Base-by-base conservation (phyloP, 179 eudicot species). In the Silene coronaria region DNA sequence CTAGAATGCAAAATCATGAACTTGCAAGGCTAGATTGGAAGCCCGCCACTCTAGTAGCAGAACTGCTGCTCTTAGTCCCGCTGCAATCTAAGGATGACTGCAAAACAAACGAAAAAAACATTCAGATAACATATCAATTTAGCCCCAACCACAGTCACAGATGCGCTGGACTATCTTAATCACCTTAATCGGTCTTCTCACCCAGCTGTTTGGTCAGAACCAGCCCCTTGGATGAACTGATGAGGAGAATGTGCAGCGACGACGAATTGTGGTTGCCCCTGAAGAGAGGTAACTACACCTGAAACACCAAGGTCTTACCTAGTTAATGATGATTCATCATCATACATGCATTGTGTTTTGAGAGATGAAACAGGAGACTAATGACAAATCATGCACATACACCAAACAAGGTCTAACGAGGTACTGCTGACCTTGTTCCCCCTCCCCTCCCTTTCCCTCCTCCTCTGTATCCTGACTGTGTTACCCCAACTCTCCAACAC, bases 41-140 rank as follows among this genome's bases (percentile, higher is more conserved):
- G 90, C 88, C 90, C 81, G 91, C 97, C 91, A 91, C 95, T 85
- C 88, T 83, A 82, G 91, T 91, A 87, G 97, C 97, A 89, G 91
- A 89, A 86, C 90, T 78, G 94, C 87, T 84, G 88, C 85, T 91
- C 94, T 89, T 91, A 89, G 90, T 88, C 93, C 93, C 83, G 96
- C 96, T 89, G 97, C 98, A 94, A 87, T 85, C 96, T 85, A 92
- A 87, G 87, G 96, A 84, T 82, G 81, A 80, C 96, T 94, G 85
- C 34, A 80, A 73, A 68, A 19, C 28, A 9, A 69, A 53, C 48
- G 42, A 60, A 51, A 7, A 16, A 13, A 75, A 28, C n/a, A 9
- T 60, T 71, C 51, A 55, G 60, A 59, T 57, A 62, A 38, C 4
- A 34, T n/a, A 67, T 57, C 23, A 14, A 7, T 6, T 30, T 3